Conservation (phyloP, 192 early-diverging fungal species). For the Obelidium mucronatum region DNA sequence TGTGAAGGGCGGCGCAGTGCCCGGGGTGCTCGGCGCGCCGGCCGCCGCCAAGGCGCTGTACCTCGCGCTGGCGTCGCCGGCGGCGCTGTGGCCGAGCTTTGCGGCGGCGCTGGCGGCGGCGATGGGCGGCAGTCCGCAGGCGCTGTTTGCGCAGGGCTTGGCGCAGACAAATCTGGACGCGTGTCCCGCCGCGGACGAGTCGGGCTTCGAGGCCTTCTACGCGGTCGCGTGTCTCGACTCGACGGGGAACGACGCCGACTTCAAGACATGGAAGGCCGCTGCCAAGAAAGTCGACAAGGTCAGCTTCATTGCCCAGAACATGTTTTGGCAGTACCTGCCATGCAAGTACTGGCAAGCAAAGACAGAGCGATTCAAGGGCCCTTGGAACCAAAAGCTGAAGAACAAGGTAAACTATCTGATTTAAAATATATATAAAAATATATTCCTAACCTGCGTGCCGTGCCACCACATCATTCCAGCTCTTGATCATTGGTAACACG, state of each 20-base stretch:
- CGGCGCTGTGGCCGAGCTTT: constrained; percentile 5
- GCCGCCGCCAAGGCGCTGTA: too few relatives aligned
- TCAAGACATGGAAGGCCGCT: not conserved
- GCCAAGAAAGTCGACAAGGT: not conserved
- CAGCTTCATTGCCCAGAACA: not conserved
- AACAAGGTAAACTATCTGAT: too few relatives aligned
- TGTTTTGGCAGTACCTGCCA: not conserved
- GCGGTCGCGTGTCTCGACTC: not conserved
- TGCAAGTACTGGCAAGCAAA: constrained; percentile 46
- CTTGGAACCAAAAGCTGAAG: constrained; percentile 50
- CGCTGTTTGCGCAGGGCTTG: too few relatives aligned
- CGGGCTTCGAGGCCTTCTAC: not conserved
- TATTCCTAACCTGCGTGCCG: too few relatives aligned
- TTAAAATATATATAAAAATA: too few relatives aligned
- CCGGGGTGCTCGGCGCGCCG: too few relatives aligned
- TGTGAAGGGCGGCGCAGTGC: too few relatives aligned
- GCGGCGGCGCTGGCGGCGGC: not conserved
- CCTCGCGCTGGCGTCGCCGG: too few relatives aligned
- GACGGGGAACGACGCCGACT: not conserved
- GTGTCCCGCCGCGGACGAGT: not conserved
- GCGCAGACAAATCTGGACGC: not conserved
- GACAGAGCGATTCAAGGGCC: constrained; percentile 49
- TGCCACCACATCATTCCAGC: too few relatives aligned
- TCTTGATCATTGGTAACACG: constrained; percentile 51
- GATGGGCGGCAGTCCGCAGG: too few relatives aligned